phyloP scores from a whole-genome alignment of 352 stramenopile genomes.

The Globisporangium middletonii region DNA sequence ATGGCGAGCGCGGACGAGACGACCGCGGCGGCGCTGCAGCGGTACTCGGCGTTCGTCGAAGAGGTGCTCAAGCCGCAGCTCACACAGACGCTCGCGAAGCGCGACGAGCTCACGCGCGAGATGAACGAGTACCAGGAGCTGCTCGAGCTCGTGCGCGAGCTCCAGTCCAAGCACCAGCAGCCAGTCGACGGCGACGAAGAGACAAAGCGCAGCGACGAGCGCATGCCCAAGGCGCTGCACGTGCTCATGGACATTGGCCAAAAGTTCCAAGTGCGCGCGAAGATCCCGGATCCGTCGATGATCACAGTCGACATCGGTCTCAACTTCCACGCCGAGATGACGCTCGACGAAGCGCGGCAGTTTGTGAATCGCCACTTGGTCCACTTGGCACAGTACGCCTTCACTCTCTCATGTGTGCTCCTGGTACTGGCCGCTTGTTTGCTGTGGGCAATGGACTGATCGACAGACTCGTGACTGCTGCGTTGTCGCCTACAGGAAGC shows the following conservation, averaged over 20 bases:
- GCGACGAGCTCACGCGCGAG: slow-evolving; percentile 4
- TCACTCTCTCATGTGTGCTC: neutral
- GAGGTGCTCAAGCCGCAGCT: slow-evolving; percentile 5
- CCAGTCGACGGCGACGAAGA: slow-evolving; percentile 1
- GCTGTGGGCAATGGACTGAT: neutral
- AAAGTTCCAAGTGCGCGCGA: slow-evolving; percentile 67
- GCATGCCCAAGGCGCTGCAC: slow-evolving; percentile 14
- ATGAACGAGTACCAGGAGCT: slow-evolving; percentile 34
- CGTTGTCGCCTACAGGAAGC: slow-evolving; percentile 32
- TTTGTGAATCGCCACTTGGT: slow-evolving; percentile 54
- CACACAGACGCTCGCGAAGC: slow-evolving; percentile 22
- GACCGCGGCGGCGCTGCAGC: slow-evolving; percentile 5
- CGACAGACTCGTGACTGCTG: neutral
- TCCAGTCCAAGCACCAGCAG: slow-evolving; percentile 10
- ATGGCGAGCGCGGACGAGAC: neutral
- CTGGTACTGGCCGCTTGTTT: neutral
- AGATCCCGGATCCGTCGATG: slow-evolving; percentile 47
- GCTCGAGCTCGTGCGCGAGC: slow-evolving; percentile 35
- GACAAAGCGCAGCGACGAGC: slow-evolving; percentile 1
- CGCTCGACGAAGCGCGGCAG: slow-evolving; percentile 38
- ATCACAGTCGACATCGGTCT: slow-evolving; percentile 69
- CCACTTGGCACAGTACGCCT: slow-evolving; percentile 40
- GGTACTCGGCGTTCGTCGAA: slow-evolving; percentile 9
- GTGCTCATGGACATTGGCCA: slow-evolving; percentile 68
- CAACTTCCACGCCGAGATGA: slow-evolving; percentile 80